Evolutionary conservation across 2,329 filamentous ascomycete species (phyloP).

Genomic region (Trichoderma arundinaceum): DNA sequence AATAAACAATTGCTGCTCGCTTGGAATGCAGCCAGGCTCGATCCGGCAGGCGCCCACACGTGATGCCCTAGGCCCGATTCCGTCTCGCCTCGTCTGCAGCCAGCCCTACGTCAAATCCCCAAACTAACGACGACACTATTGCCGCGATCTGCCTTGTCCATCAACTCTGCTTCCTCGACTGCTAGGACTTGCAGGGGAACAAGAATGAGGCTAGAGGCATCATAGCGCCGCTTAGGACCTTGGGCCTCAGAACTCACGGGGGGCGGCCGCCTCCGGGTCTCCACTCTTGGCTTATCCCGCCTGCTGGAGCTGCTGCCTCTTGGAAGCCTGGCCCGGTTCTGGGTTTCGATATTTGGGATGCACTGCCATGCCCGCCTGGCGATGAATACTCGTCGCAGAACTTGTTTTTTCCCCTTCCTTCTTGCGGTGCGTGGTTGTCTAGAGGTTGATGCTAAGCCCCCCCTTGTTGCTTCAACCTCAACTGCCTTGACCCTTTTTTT

Average conservation of each 20-base stretch:
- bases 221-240: too few relatives aligned
- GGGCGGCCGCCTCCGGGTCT: slow-evolving; percentile 17
- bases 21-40: slow-evolving; percentile 13
- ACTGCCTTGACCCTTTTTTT: not conserved
- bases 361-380: slow-evolving; percentile 15
- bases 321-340: slow-evolving; percentile 10
- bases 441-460: slow-evolving; percentile 7
- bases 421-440: not conserved
- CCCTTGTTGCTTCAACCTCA: not conserved
- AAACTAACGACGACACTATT: slow-evolving; percentile 16
- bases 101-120: not conserved
- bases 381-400: not conserved
- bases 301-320: slow-evolving; percentile 2
- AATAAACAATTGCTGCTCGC: slow-evolving; percentile 6
- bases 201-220: not conserved
- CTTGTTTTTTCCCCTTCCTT: not conserved
- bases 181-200: slow-evolving; percentile 7
- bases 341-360: not conserved
- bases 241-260: too few relatives aligned
- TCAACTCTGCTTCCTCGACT: not conserved
- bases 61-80: slow-evolving; percentile 7
- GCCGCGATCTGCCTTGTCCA: slow-evolving; percentile 26
- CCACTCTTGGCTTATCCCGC: slow-evolving; percentile 10
- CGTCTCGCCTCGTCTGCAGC: not conserved
- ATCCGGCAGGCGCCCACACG: slow-evolving; percentile 4